Percentiles rank a stretch among this genome's conserved stretches.
These are phyloP conservation scores for Rhizopogon salebrosus DNA, from an alignment of 768 basidiomycete genomes.

Conservation along the genomic window DNA sequence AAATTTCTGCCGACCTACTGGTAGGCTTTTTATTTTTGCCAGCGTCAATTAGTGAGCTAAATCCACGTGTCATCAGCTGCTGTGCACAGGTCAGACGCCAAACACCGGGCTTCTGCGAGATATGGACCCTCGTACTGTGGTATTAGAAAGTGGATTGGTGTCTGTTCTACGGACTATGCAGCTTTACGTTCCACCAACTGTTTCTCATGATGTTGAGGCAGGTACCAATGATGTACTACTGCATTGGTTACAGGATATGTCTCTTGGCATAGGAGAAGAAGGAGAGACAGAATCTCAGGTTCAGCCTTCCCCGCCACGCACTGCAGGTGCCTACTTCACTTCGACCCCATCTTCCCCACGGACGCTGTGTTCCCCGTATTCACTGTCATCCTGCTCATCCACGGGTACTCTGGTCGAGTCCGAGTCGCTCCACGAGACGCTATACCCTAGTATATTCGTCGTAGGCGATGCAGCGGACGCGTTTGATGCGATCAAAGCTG, in stretches of 20 bases:
- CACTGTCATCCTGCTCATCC: constrained; percentile 4
- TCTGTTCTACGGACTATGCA: constrained; percentile 51
- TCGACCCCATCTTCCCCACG: constrained; percentile 1
- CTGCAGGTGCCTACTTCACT: background rate
- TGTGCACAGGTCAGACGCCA: constrained; percentile 58
- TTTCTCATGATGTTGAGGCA: background rate
- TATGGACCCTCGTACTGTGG: constrained; percentile 38
- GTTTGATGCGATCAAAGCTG: constrained; percentile 58
- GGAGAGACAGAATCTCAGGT: background rate
- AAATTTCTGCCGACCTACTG: constrained; percentile 48
- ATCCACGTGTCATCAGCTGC: constrained; percentile 30
- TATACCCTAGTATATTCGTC: constrained; percentile 54
- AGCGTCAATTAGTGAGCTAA: background rate
- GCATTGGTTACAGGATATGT: background rate
- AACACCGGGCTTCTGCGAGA: constrained; percentile 44
- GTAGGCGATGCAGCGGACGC: constrained; percentile 62
- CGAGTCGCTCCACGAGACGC: constrained; percentile 12
- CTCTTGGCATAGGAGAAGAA: background rate
- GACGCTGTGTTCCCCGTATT: constrained; percentile 1
- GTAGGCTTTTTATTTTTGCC: constrained; percentile 25
- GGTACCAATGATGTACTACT: background rate
- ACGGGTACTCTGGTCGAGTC: constrained; percentile 9
- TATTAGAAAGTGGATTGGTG: constrained; percentile 33
- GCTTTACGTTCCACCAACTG: constrained; percentile 5
- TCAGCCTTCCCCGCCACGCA: too few relatives aligned